These are phyloP conservation scores for Tremellales sp. DNA, from an alignment of 1,284 basidiomycete species.

Conservation along the genomic window DNA sequence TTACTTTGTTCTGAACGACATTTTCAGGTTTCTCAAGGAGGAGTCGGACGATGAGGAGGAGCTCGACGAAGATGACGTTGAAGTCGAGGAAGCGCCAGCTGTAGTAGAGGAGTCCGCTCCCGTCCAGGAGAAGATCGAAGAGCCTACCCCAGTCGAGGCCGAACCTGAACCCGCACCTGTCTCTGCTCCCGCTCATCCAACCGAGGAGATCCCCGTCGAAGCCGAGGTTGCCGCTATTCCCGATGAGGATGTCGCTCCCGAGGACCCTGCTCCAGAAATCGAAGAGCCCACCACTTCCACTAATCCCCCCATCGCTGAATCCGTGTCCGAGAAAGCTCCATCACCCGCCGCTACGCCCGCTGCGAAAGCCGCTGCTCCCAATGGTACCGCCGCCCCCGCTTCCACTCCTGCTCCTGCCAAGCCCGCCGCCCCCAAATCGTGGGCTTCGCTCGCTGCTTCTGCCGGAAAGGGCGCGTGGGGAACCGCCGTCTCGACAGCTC, in stretches of 20 bases:
- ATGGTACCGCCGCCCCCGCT: slow-evolving; percentile 1
- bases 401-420: slow-evolving; percentile 24
- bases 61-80: slow-evolving; percentile 36
- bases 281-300: slow-evolving; percentile 24
- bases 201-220: slow-evolving; percentile 34
- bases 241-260: slow-evolving; percentile 32
- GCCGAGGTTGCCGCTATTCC: slow-evolving; percentile 46
- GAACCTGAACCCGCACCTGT: slow-evolving; percentile 45
- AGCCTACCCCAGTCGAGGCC: slow-evolving; percentile 31
- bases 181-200: slow-evolving; percentile 26
- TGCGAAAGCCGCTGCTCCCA: slow-evolving; percentile 16
- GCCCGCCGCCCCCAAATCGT: slow-evolving; percentile 65
- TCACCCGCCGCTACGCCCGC: slow-evolving; percentile 9
- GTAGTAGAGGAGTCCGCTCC: slow-evolving; percentile 25
- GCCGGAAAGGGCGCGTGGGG: slow-evolving; percentile 62
- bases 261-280: slow-evolving; percentile 25
- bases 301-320: slow-evolving; percentile 16
- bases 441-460: slow-evolving; percentile 84
- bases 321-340: slow-evolving; percentile 13
- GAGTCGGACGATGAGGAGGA: slow-evolving; percentile 74
- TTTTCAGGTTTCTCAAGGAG: slow-evolving; percentile 98
- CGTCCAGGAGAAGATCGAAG: slow-evolving; percentile 23
- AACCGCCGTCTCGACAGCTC: slow-evolving; percentile 47
- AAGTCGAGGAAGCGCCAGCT: slow-evolving; percentile 26
- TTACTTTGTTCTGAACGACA: slow-evolving; percentile 99